Evolutionary conservation across 202 grass and related monocot genomes (phyloP).

Genomic region (Carex sylvatica): DNA sequence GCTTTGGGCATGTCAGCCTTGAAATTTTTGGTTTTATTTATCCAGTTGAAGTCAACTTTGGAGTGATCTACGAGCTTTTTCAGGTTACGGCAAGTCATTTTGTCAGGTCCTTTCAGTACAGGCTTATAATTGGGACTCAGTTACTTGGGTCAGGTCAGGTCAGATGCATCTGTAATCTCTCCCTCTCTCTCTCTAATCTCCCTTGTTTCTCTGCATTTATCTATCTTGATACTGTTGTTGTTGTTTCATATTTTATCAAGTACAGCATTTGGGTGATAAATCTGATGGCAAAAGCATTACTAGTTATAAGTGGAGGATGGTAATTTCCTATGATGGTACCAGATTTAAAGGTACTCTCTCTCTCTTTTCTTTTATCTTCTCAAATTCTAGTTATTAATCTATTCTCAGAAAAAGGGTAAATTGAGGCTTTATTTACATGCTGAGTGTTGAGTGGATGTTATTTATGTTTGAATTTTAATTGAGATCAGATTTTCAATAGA

Average conservation of each 20-base stretch:
- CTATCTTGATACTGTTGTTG: background rate
- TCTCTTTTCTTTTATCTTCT: background rate
- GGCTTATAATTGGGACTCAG: background rate
- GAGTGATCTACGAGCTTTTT: background rate
- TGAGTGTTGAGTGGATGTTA: too few species aligned
- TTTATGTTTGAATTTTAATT: too few species aligned
- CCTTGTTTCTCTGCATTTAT: background rate
- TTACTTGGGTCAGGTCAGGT: background rate
- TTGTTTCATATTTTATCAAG: background rate
- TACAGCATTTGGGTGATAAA: constrained; percentile 17
- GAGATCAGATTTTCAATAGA: too few species aligned
- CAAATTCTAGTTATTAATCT: too few species aligned
- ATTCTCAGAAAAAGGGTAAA: too few species aligned
- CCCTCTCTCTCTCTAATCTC: background rate
- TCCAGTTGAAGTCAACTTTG: background rate
- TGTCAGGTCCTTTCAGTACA: background rate
- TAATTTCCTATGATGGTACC: constrained; percentile 77
- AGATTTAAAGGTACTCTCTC: constrained; percentile 58
- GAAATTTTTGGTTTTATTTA: background rate
- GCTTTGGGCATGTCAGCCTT: background rate
- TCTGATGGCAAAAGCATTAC: background rate
- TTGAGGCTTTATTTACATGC: too few species aligned
- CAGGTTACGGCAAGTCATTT: background rate
- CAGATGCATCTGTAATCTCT: too few species aligned
- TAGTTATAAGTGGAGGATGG: constrained; percentile 67